Percentiles rank a stretch among this genome's conserved stretches.
Conservation (phyloP, 805 yeast genomes). For the Kodamaea leandrae region DNA sequence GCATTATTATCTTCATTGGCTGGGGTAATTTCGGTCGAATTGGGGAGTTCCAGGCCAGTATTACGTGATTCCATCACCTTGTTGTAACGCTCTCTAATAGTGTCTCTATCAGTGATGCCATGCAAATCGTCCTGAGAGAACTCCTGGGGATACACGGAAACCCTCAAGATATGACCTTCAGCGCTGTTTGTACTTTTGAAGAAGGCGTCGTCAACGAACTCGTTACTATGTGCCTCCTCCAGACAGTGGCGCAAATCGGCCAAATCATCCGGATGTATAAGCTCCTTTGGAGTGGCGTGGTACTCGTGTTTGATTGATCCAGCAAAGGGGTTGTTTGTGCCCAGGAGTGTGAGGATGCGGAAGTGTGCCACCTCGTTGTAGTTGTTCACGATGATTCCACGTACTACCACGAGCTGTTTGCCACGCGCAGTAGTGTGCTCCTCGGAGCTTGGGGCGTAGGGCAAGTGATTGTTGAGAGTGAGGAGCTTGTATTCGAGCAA, state of each 20-base stretch:
- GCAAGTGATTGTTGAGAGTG: slow-evolving; percentile 35
- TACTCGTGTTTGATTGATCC: slow-evolving; percentile 33
- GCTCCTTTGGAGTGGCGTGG: slow-evolving; percentile 26
- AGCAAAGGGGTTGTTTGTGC: slow-evolving; percentile 16
- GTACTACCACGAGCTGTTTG: slow-evolving; percentile 22
- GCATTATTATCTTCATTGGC: no score
- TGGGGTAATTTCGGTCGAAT: no score
- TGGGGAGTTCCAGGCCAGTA: slow-evolving; percentile 21
- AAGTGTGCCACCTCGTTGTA: slow-evolving; percentile 26
- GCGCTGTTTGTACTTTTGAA: slow-evolving; percentile 26
- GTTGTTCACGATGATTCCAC: slow-evolving; percentile 30
- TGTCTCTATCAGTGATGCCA: slow-evolving; percentile 44
- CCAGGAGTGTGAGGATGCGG: slow-evolving; percentile 27
- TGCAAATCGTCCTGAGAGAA: slow-evolving; percentile 47
- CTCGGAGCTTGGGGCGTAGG: slow-evolving; percentile 33
- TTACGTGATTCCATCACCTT: slow-evolving; percentile 29
- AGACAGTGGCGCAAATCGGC: slow-evolving; percentile 13
- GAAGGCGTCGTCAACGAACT: slow-evolving; percentile 34
- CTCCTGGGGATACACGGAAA: slow-evolving; percentile 52
- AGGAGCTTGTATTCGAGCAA: slow-evolving; percentile 21
- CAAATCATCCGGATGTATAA: slow-evolving; percentile 30
- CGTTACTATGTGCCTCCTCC: slow-evolving; percentile 3
- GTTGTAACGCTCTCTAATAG: slow-evolving; percentile 35
- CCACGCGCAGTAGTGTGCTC: slow-evolving; percentile 16
- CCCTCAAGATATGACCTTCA: slow-evolving; percentile 40